Percentiles rank a stretch among this genome's conserved stretches.
phyloP scores from a whole-genome alignment of 2,329 filamentous ascomycete genomes.

The Epichloe bromicola region DNA sequence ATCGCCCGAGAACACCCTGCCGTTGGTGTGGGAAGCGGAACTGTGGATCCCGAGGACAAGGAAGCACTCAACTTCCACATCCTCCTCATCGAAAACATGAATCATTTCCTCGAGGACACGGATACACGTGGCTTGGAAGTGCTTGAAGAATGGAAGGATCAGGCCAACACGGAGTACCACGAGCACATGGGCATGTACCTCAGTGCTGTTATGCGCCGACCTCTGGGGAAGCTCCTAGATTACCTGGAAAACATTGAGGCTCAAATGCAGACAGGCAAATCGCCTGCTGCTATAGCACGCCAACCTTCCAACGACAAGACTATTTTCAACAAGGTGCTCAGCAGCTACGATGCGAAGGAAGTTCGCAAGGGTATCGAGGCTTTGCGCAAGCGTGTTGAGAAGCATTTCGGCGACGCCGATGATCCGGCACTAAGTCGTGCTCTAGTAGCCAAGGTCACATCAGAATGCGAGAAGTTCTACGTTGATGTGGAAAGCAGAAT shows the following conservation, averaged over 20 bases:
- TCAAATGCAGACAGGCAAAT: slow-evolving; percentile 47
- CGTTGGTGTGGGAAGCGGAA: slow-evolving; percentile 28
- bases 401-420: slow-evolving; percentile 88
- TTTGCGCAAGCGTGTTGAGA: slow-evolving; percentile 83
- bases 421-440: slow-evolving; percentile 51
- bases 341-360: slow-evolving; percentile 70
- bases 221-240: slow-evolving; percentile 80
- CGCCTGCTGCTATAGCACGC: slow-evolving; percentile 51
- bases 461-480: slow-evolving; percentile 51
- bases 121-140: slow-evolving; percentile 62
- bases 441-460: slow-evolving; percentile 43
- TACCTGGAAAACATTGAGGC: slow-evolving; percentile 83
- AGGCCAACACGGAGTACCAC: slow-evolving; percentile 62
- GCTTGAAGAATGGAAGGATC: slow-evolving; percentile 69
- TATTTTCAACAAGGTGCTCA: slow-evolving; percentile 76
- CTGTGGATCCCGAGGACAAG: slow-evolving; percentile 67
- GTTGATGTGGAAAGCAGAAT: slow-evolving; percentile 48
- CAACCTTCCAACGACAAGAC: slow-evolving; percentile 74
- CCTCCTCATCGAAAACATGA: slow-evolving; percentile 96
- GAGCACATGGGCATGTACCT: slow-evolving; percentile 86
- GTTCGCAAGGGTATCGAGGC: slow-evolving; percentile 82
- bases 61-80: slow-evolving; percentile 96
- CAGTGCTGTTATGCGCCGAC: slow-evolving; percentile 74
- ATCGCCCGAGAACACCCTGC: slow-evolving; percentile 64
- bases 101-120: slow-evolving; percentile 88